Percentiles rank a stretch among this genome's conserved stretches.
Conservation (phyloP, 2,329 filamentous ascomycete species). For the Trichoderma harzianum region DNA sequence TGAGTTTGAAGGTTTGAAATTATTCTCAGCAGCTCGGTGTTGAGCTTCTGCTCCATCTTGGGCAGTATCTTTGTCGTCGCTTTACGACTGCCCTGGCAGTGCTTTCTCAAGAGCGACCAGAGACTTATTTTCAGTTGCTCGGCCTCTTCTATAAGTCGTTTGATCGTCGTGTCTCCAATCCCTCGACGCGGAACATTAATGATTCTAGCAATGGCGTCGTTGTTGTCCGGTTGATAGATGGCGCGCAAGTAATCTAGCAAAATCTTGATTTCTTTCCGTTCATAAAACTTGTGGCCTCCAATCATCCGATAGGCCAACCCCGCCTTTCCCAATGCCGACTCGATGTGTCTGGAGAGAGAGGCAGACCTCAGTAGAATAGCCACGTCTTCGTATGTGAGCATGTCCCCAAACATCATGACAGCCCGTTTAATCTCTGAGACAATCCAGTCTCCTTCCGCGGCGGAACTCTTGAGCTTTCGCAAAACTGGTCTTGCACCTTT, state of each 20-base stretch:
- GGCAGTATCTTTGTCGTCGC: slow-evolving; percentile 49
- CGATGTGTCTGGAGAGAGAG: slow-evolving; percentile 78
- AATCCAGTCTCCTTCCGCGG: slow-evolving; percentile 82
- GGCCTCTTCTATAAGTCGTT: slow-evolving; percentile 71
- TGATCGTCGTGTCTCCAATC: slow-evolving; percentile 76
- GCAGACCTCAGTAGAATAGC: slow-evolving; percentile 86
- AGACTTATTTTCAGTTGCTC: slow-evolving; percentile 65
- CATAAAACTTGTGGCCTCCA: slow-evolving; percentile 85
- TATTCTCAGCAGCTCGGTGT: slow-evolving; percentile 47
- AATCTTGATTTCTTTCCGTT: slow-evolving; percentile 82
- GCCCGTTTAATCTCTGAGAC: slow-evolving; percentile 75
- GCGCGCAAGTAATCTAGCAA: slow-evolving; percentile 85
- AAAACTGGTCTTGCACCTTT: slow-evolving; percentile 78
- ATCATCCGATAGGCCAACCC: slow-evolving; percentile 92
- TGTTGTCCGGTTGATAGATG: slow-evolving; percentile 79
- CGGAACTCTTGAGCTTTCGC: slow-evolving; percentile 66
- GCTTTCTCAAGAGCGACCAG: slow-evolving; percentile 66
- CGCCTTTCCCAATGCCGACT: slow-evolving; percentile 73
- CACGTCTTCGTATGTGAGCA: slow-evolving; percentile 73
- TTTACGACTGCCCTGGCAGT: slow-evolving; percentile 48
- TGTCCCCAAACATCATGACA: slow-evolving; percentile 65
- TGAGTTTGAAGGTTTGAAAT: slow-evolving; percentile 34
- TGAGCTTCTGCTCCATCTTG: slow-evolving; percentile 51
- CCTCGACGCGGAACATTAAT: slow-evolving; percentile 81
- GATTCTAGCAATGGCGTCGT: slow-evolving; percentile 77